A percentile compares a stretch with the other conserved stretches of the same genome.
Evolutionary conservation across 768 basidiomycete species (phyloP).

Genomic region (Lyophyllum semitale): DNA sequence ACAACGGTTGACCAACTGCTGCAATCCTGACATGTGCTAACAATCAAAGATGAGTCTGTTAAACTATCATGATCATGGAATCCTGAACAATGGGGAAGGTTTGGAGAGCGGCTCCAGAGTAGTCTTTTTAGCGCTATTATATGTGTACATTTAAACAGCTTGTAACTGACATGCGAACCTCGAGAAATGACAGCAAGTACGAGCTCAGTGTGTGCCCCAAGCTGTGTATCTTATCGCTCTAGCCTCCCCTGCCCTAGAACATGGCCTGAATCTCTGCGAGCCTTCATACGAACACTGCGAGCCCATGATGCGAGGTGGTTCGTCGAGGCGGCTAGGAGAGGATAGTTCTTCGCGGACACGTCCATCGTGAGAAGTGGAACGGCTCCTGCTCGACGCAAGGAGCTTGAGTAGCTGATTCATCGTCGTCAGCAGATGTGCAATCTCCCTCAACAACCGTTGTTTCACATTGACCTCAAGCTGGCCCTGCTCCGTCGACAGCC

Average conservation of each 20-base stretch:
- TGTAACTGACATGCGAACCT: no score
- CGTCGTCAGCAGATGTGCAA: slow-evolving; percentile 59
- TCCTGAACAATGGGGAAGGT: no score
- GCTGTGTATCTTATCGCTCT: no score
- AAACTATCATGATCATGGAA: no score
- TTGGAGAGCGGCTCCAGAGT: no score
- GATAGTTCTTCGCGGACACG: slow-evolving; percentile 61
- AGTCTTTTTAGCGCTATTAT: no score
- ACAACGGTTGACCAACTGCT: no score
- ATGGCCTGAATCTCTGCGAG: slow-evolving; percentile 58
- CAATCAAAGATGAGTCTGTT: no score
- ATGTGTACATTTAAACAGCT: no score
- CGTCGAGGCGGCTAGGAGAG: slow-evolving; percentile 73
- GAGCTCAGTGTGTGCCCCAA: no score
- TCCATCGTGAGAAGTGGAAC: slow-evolving; percentile 69
- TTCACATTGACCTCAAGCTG: slow-evolving; percentile 57
- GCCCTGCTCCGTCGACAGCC: slow-evolving; percentile 46
- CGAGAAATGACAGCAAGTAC: no score
- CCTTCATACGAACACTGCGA: slow-evolving; percentile 50
- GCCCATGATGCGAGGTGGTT: slow-evolving; percentile 77
- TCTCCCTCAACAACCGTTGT: slow-evolving; percentile 54
- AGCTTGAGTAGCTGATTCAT: slow-evolving; percentile 65
- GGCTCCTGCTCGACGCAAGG: slow-evolving; percentile 70
- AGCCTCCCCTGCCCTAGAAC: slow-evolving; percentile 65
- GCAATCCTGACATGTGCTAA: no score